Percentiles rank a stretch among this genome's conserved stretches.
Conservation (phyloP, 108 stramenopile genomes). For the Aurantiochytrium sp. region DNA sequence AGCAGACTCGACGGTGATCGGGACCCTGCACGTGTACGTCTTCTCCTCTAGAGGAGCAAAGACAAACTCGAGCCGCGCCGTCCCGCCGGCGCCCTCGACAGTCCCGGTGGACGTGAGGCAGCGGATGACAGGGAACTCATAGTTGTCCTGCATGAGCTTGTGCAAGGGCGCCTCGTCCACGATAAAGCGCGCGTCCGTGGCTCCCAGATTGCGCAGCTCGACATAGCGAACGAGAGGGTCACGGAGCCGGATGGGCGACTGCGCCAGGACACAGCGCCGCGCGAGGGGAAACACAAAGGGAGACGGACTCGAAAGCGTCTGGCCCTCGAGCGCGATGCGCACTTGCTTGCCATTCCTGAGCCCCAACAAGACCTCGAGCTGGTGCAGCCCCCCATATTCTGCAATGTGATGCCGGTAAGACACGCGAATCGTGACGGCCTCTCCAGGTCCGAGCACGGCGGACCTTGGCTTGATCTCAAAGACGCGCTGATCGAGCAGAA, state of each 20-base stretch:
- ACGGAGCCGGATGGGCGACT: not conserved
- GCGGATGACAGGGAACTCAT: not conserved
- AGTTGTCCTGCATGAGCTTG: not conserved
- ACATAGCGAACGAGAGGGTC: not conserved
- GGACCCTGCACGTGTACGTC: not conserved
- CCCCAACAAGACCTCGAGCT: not conserved
- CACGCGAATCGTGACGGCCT: not conserved
- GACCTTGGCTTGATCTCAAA: not conserved
- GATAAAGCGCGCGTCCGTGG: not conserved
- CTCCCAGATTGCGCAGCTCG: not conserved
- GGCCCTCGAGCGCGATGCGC: conserved; percentile 12
- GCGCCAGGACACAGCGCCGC: not conserved
- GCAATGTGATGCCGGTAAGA: not conserved
- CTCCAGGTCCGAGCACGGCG: not conserved
- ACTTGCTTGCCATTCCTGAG: conserved; percentile 10
- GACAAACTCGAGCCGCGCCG: not conserved
- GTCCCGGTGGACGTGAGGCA: not conserved
- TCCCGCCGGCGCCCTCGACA: not conserved
- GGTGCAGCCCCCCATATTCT: not conserved
- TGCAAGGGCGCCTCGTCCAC: conserved; percentile 18
- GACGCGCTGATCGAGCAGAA: conserved; percentile 6
- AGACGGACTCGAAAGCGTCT: not conserved
- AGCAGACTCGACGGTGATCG: not conserved
- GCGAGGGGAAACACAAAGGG: not conserved
- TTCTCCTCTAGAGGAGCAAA: not conserved